Evolutionary conservation across 176 grass and related monocot genomes (phyloP), one percentile per base, ranked within the genome.

Genomic region (Microstegium vimineum): DNA sequence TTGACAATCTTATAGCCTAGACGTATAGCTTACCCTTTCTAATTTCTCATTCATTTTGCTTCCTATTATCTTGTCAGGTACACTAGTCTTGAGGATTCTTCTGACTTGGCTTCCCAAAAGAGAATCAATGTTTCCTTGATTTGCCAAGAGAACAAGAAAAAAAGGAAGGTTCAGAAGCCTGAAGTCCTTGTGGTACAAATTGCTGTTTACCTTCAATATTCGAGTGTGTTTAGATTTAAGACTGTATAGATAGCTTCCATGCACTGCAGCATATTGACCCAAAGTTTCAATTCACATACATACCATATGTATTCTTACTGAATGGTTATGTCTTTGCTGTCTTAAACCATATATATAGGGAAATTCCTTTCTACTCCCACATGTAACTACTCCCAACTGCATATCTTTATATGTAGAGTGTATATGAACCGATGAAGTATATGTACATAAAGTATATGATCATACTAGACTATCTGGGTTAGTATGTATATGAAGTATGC

Each of bases 121-220:
- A 90, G 92, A 86, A 84, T 16, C 46, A 90, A 79, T 64, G 63
- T 34, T 73, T 88, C 80, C 43, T 52, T 86, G 10, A 67, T 90
- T 79, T 85, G 80, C 80, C 80, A 82, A 75, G 91, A 90, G 14
- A 87, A 74, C 59, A 73, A 63, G 62, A 94, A 94, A 83, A 88
- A 74, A 68, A 89, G 75, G 80, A 94, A 89, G 61, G 10, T 88
- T 78, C 69, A 84, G 30, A 79, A 88, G 45, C 66, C 73, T 77
- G 66, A 84, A 81, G 56, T 56, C 66, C 15, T 62, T 67, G 12
- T 16, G 77, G 88, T 93, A 90, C 56, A 32, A 66, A 82, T 69
- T 78, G 6, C 26, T 66, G 7, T 76, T 71, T 18, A 40, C 34
- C 14, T 70, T 60, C 27, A 12, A 57, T 2, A 37, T 60, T 81